These are phyloP conservation scores for Kappamyces sp. DNA, from an alignment of 192 early-diverging fungal species.

Conservation along the genomic window DNA sequence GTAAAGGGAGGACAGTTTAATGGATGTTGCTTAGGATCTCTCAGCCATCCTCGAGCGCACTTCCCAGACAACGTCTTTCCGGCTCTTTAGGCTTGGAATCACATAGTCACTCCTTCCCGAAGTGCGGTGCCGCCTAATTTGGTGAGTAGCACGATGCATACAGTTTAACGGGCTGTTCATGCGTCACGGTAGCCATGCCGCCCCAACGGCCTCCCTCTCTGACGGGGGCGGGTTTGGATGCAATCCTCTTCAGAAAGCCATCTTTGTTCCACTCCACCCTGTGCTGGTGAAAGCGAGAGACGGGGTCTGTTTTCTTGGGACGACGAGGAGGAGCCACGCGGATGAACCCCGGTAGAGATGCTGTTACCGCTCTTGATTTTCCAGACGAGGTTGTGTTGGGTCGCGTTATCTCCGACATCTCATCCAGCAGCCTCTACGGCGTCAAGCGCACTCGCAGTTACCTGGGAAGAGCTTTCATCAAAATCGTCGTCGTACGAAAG, in stretches of 20 bases:
- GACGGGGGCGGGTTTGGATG: not conserved
- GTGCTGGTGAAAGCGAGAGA: conserved; percentile 28
- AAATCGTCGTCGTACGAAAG: conserved; percentile 10
- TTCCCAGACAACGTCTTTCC: conserved; percentile 26
- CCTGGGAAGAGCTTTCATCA: not conserved
- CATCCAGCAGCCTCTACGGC: not conserved
- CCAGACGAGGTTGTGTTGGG: conserved; percentile 6
- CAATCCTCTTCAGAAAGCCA: conserved; percentile 22
- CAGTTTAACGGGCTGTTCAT: not conserved
- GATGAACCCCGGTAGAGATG: conserved; percentile 13
- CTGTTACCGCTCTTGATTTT: not conserved
- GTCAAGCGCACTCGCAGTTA: not conserved
- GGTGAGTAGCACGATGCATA: not conserved
- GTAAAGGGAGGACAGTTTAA: too few relatives aligned
- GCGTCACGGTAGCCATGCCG: not conserved
- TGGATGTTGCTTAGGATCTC: too few relatives aligned
- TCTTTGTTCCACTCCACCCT: conserved; percentile 20
- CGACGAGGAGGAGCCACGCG: conserved; percentile 7
- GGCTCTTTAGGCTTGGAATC: conserved; percentile 23
- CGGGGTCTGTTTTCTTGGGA: conserved; percentile 22
- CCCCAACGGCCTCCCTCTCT: conserved; percentile 1
- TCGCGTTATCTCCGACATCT: not conserved
- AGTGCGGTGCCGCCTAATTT: conserved; percentile 6
- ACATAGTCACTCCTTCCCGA: conserved; percentile 14
- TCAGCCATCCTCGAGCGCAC: not conserved